Evolutionary conservation across 1,284 basidiomycete species (phyloP).

Genomic region (Singerocomus inundabilis): DNA sequence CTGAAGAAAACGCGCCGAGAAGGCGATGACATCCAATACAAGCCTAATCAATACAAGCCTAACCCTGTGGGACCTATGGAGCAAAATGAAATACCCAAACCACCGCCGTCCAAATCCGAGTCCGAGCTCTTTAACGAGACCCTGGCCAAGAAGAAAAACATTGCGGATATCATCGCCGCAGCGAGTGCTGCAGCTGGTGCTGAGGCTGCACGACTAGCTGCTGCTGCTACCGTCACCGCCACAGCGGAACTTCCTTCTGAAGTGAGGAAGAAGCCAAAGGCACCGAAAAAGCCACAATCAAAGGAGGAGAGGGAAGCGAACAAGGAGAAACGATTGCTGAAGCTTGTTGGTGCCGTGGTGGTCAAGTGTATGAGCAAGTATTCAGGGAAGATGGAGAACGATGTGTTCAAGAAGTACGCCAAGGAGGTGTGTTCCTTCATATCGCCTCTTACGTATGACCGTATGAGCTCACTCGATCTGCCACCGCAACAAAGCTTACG

Average conservation of each 20-base stretch:
- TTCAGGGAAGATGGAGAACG: constrained; percentile 75
- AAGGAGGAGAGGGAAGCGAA: constrained; percentile 60
- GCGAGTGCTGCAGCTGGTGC: constrained; percentile 46
- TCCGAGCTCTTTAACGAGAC: too few species aligned
- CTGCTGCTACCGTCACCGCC: constrained; percentile 29
- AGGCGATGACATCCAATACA: constrained; percentile 25
- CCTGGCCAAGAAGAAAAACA: constrained; percentile 23
- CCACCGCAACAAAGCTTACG: constrained; percentile 59
- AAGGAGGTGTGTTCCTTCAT: constrained; percentile 70
- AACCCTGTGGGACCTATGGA: neutral
- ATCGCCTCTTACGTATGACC: neutral
- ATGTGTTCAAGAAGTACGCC: constrained; percentile 92
- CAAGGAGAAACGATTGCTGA: constrained; percentile 82
- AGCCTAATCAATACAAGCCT: too few species aligned
- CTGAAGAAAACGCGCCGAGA: constrained; percentile 34
- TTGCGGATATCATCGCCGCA: constrained; percentile 49
- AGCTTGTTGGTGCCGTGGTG: constrained; percentile 86
- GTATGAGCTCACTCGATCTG: neutral
- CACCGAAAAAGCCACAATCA: constrained; percentile 43
- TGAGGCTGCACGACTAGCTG: constrained; percentile 37
- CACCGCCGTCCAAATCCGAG: too few species aligned
- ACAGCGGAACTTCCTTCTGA: constrained; percentile 13
- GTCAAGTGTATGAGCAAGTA: constrained; percentile 93
- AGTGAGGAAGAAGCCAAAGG: constrained; percentile 35
- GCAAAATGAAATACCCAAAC: neutral